phyloP scores from a whole-genome alignment of 805 yeast genomes.

The Starmera quercuum region DNA sequence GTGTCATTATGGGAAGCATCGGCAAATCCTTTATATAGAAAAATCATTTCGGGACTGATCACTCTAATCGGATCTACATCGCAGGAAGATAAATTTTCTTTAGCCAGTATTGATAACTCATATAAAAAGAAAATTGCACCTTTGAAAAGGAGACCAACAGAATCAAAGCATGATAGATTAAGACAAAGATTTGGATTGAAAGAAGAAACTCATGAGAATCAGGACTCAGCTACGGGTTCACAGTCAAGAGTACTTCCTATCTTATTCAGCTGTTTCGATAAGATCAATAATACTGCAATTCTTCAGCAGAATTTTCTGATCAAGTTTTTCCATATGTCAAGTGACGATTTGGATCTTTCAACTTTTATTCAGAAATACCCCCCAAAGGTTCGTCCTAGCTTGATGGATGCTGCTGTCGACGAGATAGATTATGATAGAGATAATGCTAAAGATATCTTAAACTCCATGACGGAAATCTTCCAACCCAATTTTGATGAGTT shows the following conservation, averaged over 20 bases:
- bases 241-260: not conserved
- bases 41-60: conserved; percentile 21
- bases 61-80: conserved; percentile 16
- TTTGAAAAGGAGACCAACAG: conserved; percentile 3
- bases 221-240: conserved; percentile 2
- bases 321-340: conserved; percentile 33
- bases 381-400: conserved; percentile 21
- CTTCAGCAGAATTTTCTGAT: conserved; percentile 33
- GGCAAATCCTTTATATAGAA: conserved; percentile 27
- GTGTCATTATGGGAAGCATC: conserved; percentile 31
- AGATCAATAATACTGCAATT: conserved; percentile 27
- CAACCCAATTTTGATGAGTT: conserved; percentile 24
- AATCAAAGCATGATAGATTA: conserved; percentile 8
- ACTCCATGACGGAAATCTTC: conserved; percentile 40
- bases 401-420: conserved; percentile 24
- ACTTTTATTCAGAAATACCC: conserved; percentile 25
- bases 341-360: conserved; percentile 21
- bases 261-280: conserved; percentile 19
- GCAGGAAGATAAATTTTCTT: conserved; percentile 12
- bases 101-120: conserved; percentile 9
- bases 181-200: conserved; percentile 14
- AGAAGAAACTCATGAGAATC: conserved; percentile 4
- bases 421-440: conserved; percentile 38
- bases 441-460: conserved; percentile 38
- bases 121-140: conserved; percentile 1